Base-by-base conservation (phyloP, 1,139 yeast genomes). In the Meyerozyma sp. region DNA sequence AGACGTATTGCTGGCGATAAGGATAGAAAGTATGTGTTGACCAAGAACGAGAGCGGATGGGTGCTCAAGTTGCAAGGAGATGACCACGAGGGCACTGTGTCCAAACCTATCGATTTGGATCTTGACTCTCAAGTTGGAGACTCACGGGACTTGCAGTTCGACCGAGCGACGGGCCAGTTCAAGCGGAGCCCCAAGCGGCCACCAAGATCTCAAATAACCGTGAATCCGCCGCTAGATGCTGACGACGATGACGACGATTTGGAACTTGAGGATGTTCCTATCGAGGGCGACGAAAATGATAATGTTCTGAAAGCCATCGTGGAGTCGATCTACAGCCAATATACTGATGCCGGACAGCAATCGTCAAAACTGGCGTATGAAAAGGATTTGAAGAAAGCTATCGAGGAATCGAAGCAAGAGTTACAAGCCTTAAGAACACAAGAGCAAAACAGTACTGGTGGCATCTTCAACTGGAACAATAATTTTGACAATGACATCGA, bases 31-130 rank as follows among this genome's bases (percentile, higher is more conserved):
- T 94, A 94, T 56, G 78, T 85, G 37, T 72, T 94, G 44, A 76
- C 84, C 28, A 79, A 85, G 51, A 86, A 84, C 40, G 88, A 83
- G 8, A 84, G 82, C 51, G 98, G 98, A 0, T 93, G 95, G 91
- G 81, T 94, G 0, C 65, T 94, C 36, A 81, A 94, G 0, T 68
- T 93, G 40, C 76, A 71, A 3, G 68, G 57, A 1, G 61, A 68
- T 4, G 70, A 65, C 5, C 58, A 51, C 3, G 70, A 65, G 21
- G 78, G 76, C 1, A 61, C 65, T 8, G 56, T 55, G 3, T 56
- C 65, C 0, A 68, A 70, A 27, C 79, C 83, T 1, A 71, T 79
- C 38, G 57, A 63, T 2, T 45, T 77, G 18, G 80, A 74, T 42
- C 20, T 34, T 10, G 37, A 34, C 37, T 20, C 36, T 8, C 37